Percentiles rank a stretch among this genome's conserved stretches.
Conservation (phyloP, 2,329 filamentous ascomycete genomes). For the Scleromitrula shiraiana region DNA sequence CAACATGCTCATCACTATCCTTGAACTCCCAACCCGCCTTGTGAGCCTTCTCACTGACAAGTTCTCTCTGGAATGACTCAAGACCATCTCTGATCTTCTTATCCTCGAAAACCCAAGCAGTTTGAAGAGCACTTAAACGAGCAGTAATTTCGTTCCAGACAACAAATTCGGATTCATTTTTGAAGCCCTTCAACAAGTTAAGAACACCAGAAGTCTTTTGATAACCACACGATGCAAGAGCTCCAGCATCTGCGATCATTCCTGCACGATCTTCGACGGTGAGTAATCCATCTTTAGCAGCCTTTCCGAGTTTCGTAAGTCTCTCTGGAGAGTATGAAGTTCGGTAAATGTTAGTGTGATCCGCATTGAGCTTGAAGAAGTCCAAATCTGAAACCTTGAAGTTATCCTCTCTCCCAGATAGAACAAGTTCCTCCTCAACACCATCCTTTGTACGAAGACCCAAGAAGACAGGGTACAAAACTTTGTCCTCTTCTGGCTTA, state of each 20-base stretch:
- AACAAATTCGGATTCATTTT: conserved; percentile 78
- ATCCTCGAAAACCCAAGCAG: conserved; percentile 85
- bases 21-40: conserved; percentile 83
- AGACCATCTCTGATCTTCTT: conserved; percentile 64
- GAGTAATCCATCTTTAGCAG: conserved; percentile 72
- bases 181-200: conserved; percentile 77
- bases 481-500: conserved; percentile 84
- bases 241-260: conserved; percentile 90
- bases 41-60: conserved; percentile 74
- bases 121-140: conserved; percentile 69
- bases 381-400: conserved; percentile 73
- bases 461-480: conserved; percentile 83
- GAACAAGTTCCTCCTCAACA: conserved; percentile 66
- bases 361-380: conserved; percentile 95
- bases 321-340: conserved; percentile 81
- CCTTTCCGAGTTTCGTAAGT: conserved; percentile 77
- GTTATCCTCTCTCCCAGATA: conserved; percentile 61
- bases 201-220: conserved; percentile 88
- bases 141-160: conserved; percentile 91
- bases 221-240: conserved; percentile 81
- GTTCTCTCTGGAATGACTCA: conserved; percentile 72
- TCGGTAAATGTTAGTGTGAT: conserved; percentile 87
- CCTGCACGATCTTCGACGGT: conserved; percentile 87
- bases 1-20: conserved; percentile 75
- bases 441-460: conserved; percentile 79